Base-by-base conservation (phyloP, 495 filamentous ascomycete species). In the Acidiella bohemica region DNA sequence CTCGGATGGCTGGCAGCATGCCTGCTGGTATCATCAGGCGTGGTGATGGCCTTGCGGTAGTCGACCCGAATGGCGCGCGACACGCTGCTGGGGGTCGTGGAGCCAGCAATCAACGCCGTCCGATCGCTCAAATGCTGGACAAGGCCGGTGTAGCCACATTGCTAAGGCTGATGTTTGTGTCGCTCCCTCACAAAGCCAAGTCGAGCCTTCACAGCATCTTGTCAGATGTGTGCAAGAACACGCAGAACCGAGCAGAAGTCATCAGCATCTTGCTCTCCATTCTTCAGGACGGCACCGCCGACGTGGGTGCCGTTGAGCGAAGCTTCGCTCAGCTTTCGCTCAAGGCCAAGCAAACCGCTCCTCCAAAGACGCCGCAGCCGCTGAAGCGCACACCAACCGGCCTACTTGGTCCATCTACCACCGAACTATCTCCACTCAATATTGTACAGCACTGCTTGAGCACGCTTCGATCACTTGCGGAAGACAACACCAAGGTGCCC, bases 151-250 rank as follows among this genome's bases (percentile, higher is more conserved):
- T 99, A 56, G 90, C 92, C 17, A 95, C 90, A 9, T 62, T 99
- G 6, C 71, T 99, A 24, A 83, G 90, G 12, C 68, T 99, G 10
- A 94, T 99, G 88, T 99, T 99, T 56, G 80, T 95, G 45, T 79
- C 83, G 30, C 82, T 93, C 46, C 81, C 86, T 39, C 81, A 80
- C 23, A 85, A 75, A 42, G 78, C 82, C 25, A 80, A 84, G 43
- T 72, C 71, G 37, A 80, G 80, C 22, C 68, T 99, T 13, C 81
- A 86, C 51, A 76, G 80, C 32, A 81, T 96, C 42, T 76, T 99
- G 22, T 71, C 80, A 48, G 79, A 90, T 46, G 77, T 93, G 32
- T 95, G 82, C 53, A 78, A 92, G 61, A 96, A 99, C 56, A 77
- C 82, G 10, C 86, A 95, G 49, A 96, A 90, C 53, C 75, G 90